Percentiles rank a stretch among this genome's conserved stretches.
Conservation (phyloP, 306 rosid species). For the Prunus padus region DNA sequence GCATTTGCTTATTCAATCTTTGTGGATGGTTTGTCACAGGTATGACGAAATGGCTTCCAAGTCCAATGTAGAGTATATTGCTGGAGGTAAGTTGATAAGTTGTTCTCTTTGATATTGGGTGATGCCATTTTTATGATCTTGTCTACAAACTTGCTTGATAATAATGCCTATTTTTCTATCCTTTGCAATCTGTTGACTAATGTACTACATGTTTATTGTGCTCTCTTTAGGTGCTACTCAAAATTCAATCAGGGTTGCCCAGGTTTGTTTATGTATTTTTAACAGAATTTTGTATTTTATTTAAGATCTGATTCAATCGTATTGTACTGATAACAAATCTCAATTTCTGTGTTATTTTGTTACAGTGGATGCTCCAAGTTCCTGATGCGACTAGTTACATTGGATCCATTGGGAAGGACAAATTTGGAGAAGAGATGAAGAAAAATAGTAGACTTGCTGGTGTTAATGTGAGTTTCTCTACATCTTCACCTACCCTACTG, state of each 20-base stretch:
- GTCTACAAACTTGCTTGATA: not conserved
- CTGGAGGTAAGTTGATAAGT: conserved; percentile 70
- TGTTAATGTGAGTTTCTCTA: conserved; percentile 60
- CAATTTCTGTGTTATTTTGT: conserved; percentile 8
- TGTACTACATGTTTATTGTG: not conserved
- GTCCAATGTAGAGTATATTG: conserved; percentile 75
- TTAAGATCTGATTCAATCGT: not conserved
- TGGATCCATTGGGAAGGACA: conserved; percentile 94
- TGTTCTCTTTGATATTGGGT: not conserved
- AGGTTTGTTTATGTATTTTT: conserved; percentile 43
- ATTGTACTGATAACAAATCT: not conserved
- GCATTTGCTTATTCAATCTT: not conserved
- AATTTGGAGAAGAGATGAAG: conserved; percentile 87
- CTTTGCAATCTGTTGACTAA: not conserved
- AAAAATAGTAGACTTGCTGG: conserved; percentile 65
- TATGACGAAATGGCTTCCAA: conserved; percentile 68
- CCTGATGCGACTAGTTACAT: conserved; percentile 90
- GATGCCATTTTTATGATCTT: not conserved
- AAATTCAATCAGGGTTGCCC: conserved; percentile 88
- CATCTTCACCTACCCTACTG: conserved; percentile 14
- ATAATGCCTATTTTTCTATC: not conserved
- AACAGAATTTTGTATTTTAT: not conserved
- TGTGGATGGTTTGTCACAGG: conserved; percentile 39
- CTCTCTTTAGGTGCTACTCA: conserved; percentile 77
- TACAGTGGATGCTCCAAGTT: conserved; percentile 85